Evolutionary conservation across 192 early-diverging fungal species (phyloP), one percentile per base, ranked within the genome.

Genomic region (Umbelopsis vinacea): DNA sequence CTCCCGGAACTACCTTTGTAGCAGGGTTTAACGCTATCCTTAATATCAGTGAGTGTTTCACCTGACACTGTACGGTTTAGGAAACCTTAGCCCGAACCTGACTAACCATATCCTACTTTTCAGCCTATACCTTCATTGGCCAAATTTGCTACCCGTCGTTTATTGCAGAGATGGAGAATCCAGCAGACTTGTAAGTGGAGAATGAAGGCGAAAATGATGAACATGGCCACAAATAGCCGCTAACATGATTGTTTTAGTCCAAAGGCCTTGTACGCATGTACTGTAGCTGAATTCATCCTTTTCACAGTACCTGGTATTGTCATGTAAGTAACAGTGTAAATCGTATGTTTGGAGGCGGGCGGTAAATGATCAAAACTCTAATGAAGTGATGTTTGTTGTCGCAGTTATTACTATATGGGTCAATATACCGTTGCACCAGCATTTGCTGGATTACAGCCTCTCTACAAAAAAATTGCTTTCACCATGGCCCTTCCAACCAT

Each of bases 1-100:
- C 85, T 0, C 78, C 82, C 29, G 89, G 89, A 4, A 43, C 69
- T 17, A 67, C 72, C 3, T 85, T 88, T 71, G 80, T 79, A 19
- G 83, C 75, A 22, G 81, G 79, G 12, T 80, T 81, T 33, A 82
- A 82, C 19, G 83, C 57, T 35, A 37, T 63, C 19, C 33, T 63
- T 0, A 63, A 63, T 37, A 63, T 63, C 33, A 63, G 57, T 63
- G 33, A 63, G 57, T 63, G 17, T 37, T 43, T 43, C 40, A 12
- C 14, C 26, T 22, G 29, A 35, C 19, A 9, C 29, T 12, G 15
- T 10, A 35, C 33, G 15, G 15, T 37, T 22, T 37, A 29, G 29
- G 33, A 63, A 63, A 37, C 19, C 15, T 14, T 17, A 4, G 7
- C 17, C 26, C 40, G 40, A 19, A 37, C 35, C 26, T 35, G 15